Conservation (phyloP, 257 asterid species). For the Salvia miltiorrhiza region DNA sequence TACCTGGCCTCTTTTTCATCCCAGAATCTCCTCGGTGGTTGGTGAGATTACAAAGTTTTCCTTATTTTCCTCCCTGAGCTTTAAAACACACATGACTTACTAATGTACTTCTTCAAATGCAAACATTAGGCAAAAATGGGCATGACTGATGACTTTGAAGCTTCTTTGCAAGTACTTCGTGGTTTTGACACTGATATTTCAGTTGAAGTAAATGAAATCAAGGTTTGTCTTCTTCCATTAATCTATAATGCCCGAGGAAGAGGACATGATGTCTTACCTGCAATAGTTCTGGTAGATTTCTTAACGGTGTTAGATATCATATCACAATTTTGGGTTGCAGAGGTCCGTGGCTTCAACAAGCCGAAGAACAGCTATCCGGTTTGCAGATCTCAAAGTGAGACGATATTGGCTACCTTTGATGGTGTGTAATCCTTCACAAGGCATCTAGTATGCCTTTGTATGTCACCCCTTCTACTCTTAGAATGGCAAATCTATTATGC, state of each 20-base stretch:
- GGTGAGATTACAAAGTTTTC: constrained; percentile 47
- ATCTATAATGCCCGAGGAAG: not conserved
- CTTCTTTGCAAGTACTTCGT: constrained; percentile 68
- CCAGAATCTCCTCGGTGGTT: constrained; percentile 97
- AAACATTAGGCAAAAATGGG: constrained; percentile 66
- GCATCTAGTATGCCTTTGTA: not conserved
- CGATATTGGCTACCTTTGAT: constrained; percentile 95
- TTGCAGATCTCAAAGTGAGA: constrained; percentile 74
- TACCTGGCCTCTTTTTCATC: constrained; percentile 70
- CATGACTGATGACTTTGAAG: constrained; percentile 53
- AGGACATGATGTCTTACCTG: not conserved
- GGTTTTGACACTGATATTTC: constrained; percentile 66
- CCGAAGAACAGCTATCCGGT: constrained; percentile 71
- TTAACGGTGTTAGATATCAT: constrained; percentile 4
- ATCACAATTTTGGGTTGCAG: constrained; percentile 33
- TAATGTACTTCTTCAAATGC: not conserved
- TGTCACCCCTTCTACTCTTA: not conserved
- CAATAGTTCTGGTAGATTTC: not conserved
- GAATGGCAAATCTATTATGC: not conserved
- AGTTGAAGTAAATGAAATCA: constrained; percentile 54
- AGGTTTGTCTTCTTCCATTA: constrained; percentile 30
- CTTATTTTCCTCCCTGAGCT: not conserved
- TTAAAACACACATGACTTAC: not conserved
- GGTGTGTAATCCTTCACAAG: constrained; percentile 37
- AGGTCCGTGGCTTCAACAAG: constrained; percentile 82